phyloP scores from a whole-genome alignment of 768 basidiomycete species.

The Amanita subjunquillea region DNA sequence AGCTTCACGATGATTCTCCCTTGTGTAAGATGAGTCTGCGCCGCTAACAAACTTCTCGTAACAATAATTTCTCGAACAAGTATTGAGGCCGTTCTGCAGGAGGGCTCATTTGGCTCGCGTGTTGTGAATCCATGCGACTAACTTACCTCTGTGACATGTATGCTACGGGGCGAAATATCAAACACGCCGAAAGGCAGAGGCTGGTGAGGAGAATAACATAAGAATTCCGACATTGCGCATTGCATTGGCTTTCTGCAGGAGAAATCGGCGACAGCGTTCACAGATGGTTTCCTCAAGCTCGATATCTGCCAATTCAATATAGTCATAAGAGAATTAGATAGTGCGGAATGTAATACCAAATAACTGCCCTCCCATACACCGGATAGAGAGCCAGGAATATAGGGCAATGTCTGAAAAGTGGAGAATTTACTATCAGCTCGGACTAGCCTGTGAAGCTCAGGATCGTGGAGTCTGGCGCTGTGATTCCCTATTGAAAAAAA shows the following conservation, averaged over 20 bases:
- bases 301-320: slow-evolving; percentile 4
- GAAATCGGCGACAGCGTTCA: slow-evolving; percentile 17
- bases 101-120: not conserved
- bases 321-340: not conserved
- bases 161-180: slow-evolving; percentile 5
- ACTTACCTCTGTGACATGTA: slow-evolving; percentile 11
- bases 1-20: slow-evolving; percentile 11
- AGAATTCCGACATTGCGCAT: slow-evolving; percentile 34
- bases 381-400: slow-evolving; percentile 35
- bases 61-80: slow-evolving; percentile 12
- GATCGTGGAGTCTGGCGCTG: slow-evolving; percentile 5
- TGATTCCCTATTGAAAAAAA: too few species aligned
- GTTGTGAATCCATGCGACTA: not conserved
- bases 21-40: not conserved
- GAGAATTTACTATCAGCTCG: not conserved
- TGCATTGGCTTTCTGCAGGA: slow-evolving; percentile 38
- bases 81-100: slow-evolving; percentile 9
- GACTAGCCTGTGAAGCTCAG: slow-evolving; percentile 11
- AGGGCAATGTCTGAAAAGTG: slow-evolving; percentile 12
- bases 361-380: slow-evolving; percentile 54
- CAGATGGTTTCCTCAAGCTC: not conserved
- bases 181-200: slow-evolving; percentile 17
- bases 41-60: slow-evolving; percentile 15
- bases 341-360: slow-evolving; percentile 29
- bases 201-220: slow-evolving; percentile 28